Conservation (phyloP, 139 green algal species). For the Yamagishiella unicocca region DNA sequence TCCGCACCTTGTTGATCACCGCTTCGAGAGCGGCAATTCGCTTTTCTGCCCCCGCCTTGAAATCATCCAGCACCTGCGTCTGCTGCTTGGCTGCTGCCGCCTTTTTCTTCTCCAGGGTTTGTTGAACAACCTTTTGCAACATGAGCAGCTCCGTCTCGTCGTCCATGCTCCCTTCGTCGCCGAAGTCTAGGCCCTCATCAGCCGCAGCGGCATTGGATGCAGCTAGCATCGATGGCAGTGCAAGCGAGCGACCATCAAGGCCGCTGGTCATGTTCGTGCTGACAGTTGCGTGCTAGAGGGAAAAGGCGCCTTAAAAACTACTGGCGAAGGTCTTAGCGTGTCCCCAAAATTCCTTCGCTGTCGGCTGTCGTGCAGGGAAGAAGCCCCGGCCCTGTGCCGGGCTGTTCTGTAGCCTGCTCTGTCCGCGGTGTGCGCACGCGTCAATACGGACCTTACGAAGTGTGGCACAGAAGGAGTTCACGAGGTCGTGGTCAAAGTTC, state of each 20-base stretch:
- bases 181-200: not conserved
- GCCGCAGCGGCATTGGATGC: not conserved
- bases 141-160: conserved; percentile 17
- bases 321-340: too few relatives aligned
- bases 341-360: too few relatives aligned
- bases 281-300: not conserved
- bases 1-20: conserved; percentile 15
- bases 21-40: not conserved
- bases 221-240: not conserved
- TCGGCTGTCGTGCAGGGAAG: too few relatives aligned
- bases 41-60: not conserved
- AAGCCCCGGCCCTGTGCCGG: too few relatives aligned
- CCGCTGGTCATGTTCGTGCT: not conserved
- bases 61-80: conserved; percentile 21
- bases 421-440: too few relatives aligned
- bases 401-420: too few relatives aligned
- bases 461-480: too few relatives aligned
- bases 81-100: not conserved
- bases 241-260: not conserved
- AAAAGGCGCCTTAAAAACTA: too few relatives aligned
- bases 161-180: not conserved
- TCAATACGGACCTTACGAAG: too few relatives aligned
- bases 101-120: conserved; percentile 23
- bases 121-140: conserved; percentile 24
- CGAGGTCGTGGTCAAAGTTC: too few relatives aligned